Evolutionary conservation across 108 stramenopile species (phyloP).

Genomic region (Conticribra weissflogii): DNA sequence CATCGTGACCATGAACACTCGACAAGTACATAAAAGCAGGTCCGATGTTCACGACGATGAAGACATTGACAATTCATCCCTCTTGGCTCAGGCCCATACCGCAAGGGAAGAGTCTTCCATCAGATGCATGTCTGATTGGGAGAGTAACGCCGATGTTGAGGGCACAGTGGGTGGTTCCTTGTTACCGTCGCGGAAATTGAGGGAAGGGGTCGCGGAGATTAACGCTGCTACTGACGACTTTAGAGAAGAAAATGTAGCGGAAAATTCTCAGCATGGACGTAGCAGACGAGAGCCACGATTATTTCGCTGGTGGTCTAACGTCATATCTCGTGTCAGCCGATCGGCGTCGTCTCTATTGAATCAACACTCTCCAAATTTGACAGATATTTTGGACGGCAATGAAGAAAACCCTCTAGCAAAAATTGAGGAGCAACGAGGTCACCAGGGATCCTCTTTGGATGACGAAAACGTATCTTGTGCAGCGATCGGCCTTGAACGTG

Average conservation of each 20-base stretch:
- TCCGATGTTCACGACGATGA: too few species aligned
- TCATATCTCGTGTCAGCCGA: conserved; percentile 33
- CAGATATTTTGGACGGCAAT: conserved; percentile 28
- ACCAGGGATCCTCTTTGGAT: conserved; percentile 6
- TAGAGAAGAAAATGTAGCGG: not conserved
- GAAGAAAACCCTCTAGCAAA: conserved; percentile 12
- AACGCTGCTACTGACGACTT: not conserved
- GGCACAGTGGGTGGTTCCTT: not conserved
- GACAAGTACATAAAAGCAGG: too few species aligned
- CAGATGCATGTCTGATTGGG: not conserved
- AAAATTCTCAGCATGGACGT: not conserved
- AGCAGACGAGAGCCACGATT: not conserved
- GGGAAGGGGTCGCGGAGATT: not conserved
- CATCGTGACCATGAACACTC: too few species aligned
- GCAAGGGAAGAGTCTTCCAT: not conserved
- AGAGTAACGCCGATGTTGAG: not conserved
- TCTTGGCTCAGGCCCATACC: not conserved
- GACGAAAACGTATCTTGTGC: not conserved
- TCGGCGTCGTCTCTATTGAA: conserved; percentile 45
- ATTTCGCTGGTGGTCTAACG: conserved; percentile 32
- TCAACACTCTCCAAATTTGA: conserved; percentile 50
- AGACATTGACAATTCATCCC: not conserved
- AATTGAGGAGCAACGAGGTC: not conserved
- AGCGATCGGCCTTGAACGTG: not conserved
- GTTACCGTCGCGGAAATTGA: not conserved